Percentiles rank a stretch among this genome's conserved stretches.
Evolutionary conservation across 1,284 basidiomycete genomes (phyloP).

Genomic region (Microstroma glucosiphilum): DNA sequence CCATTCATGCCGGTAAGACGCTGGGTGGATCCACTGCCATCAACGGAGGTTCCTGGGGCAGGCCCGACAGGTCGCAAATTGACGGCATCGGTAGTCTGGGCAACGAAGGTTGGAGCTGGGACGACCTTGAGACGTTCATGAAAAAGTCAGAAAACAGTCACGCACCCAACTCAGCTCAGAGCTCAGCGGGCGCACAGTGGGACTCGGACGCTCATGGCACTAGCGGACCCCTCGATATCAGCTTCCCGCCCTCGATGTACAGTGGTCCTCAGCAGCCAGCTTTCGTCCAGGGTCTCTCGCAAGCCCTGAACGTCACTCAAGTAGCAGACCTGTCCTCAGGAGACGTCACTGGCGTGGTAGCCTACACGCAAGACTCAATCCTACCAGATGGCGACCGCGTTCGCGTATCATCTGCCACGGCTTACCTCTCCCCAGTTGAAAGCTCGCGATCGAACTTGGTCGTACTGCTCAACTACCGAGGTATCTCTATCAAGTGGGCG

Average conservation of each 20-base stretch:
- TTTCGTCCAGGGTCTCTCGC: conserved; percentile 57
- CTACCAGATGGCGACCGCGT: conserved; percentile 49
- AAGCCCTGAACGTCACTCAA: conserved; percentile 56
- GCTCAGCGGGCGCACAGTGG: conserved; percentile 56
- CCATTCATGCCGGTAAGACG: conserved; percentile 57
- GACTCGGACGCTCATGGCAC: conserved; percentile 56
- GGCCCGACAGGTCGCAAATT: conserved; percentile 60
- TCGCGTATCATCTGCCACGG: conserved; percentile 54
- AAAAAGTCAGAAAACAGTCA: conserved; percentile 61
- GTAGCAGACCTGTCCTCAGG: conserved; percentile 60
- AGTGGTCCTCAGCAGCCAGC: conserved; percentile 58
- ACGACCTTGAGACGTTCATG: conserved; percentile 57
- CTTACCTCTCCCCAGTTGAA: conserved; percentile 54
- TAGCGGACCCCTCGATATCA: conserved; percentile 58
- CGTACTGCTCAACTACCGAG: conserved; percentile 53
- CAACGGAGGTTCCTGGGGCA: conserved; percentile 61
- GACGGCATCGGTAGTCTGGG: conserved; percentile 58
- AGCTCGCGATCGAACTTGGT: conserved; percentile 57
- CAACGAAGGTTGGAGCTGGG: conserved; percentile 59
- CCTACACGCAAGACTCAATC: conserved; percentile 40
- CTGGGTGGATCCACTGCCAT: conserved; percentile 61
- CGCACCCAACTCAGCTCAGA: conserved; percentile 57
- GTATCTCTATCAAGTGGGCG: conserved; percentile 39
- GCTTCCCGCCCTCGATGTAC: conserved; percentile 55
- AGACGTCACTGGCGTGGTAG: conserved; percentile 58